Conservation (phyloP, 2,329 filamentous ascomycete species). For the Fonsecaea nubica region DNA sequence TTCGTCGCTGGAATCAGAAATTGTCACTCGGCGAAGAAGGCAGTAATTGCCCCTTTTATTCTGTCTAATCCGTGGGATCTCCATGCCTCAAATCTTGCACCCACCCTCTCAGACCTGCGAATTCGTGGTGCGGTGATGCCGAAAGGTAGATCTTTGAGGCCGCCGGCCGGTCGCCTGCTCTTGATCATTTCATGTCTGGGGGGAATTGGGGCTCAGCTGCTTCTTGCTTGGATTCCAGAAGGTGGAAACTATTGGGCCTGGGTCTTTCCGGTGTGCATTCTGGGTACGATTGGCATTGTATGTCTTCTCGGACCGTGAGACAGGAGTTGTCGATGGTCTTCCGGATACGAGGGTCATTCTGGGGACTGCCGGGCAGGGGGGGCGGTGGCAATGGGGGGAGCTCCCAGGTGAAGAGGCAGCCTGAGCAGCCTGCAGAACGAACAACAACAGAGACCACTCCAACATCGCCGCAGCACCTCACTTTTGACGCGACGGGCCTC, state of each 20-base stretch:
- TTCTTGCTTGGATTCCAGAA: slow-evolving; percentile 69
- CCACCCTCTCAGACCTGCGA: too few relatives aligned
- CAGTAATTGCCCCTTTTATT: too few relatives aligned
- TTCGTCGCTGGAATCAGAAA: slow-evolving; percentile 3
- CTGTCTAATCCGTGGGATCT: too few relatives aligned
- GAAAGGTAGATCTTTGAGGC: too few relatives aligned
- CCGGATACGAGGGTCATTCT: slow-evolving; percentile 20
- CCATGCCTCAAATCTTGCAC: too few relatives aligned
- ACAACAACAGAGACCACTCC: too few relatives aligned
- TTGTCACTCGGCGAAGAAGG: too few relatives aligned
- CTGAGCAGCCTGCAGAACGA: too few relatives aligned
- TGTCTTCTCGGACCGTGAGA: slow-evolving; percentile 56
- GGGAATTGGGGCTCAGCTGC: slow-evolving; percentile 63
- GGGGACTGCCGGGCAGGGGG: not conserved
- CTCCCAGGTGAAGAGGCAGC: slow-evolving; percentile 55
- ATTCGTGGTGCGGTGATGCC: too few relatives aligned
- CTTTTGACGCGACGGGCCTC: too few relatives aligned
- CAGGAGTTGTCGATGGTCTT: slow-evolving; percentile 23
- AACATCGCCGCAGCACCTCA: too few relatives aligned
- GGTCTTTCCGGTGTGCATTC: slow-evolving; percentile 68
- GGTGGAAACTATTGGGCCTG: slow-evolving; percentile 72
- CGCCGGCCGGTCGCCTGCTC: slow-evolving; percentile 67
- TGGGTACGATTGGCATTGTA: slow-evolving; percentile 73
- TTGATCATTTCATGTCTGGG: slow-evolving; percentile 67
- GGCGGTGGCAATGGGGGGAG: slow-evolving; percentile 7